Evolutionary conservation across 805 yeast species (phyloP).

Genomic region (Saccharomyces kudriavzevii): DNA sequence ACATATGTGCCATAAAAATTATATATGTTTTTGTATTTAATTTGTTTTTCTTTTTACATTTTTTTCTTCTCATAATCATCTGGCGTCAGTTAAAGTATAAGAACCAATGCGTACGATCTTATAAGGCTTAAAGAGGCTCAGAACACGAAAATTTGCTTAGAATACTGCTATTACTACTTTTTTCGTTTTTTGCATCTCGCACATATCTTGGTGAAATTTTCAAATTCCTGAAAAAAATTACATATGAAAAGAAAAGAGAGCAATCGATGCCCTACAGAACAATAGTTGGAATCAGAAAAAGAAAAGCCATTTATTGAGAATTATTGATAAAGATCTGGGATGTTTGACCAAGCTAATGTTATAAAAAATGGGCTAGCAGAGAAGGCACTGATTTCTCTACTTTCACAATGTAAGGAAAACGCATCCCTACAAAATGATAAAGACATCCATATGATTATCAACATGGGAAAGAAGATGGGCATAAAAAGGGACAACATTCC

Average conservation of each 20-base stretch:
- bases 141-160: background rate
- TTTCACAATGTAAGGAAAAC: slow-evolving; percentile 27
- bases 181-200: background rate
- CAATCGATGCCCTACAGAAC: background rate
- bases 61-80: background rate
- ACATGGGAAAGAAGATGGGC: slow-evolving; percentile 39
- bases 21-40: slow-evolving; percentile 1
- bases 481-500: slow-evolving; percentile 44
- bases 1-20: background rate
- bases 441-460: slow-evolving; percentile 36
- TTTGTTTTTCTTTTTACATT: background rate
- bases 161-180: background rate
- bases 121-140: background rate
- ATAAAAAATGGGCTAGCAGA: slow-evolving; percentile 1
- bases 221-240: background rate
- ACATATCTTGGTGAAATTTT: background rate
- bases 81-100: background rate
- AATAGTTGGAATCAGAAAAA: background rate
- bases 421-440: slow-evolving; percentile 21
- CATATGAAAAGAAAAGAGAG: background rate
- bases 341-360: background rate
- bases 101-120: background rate
- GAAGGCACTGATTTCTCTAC: slow-evolving; percentile 19
- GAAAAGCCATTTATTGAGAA: background rate
- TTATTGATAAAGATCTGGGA: background rate